These are phyloP conservation scores for Paraphoma chrysanthemicola DNA, from an alignment of 2,329 filamentous ascomycete species.

Conservation along the genomic window DNA sequence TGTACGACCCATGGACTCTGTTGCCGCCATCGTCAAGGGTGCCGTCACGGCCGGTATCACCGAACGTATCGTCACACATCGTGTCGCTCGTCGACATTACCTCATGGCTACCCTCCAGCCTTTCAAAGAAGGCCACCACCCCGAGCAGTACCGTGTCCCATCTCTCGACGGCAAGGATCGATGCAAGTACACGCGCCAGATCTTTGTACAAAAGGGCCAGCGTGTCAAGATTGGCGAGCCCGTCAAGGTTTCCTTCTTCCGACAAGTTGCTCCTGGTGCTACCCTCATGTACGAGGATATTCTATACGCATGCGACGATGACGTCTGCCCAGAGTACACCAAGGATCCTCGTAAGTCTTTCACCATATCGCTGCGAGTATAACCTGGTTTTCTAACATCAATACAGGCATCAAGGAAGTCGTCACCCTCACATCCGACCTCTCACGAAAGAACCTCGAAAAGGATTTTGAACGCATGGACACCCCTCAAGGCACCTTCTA, in stretches of 20 bases:
- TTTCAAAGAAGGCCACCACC: constrained; percentile 98
- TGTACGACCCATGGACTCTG: constrained; percentile 97
- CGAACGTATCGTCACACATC: constrained; percentile 93
- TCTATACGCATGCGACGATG: constrained; percentile 95
- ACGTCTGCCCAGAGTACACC: constrained; percentile 97
- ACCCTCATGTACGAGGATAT: constrained; percentile 99
- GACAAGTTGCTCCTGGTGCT: constrained; percentile 94
- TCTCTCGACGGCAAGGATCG: constrained; percentile 96
- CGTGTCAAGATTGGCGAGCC: constrained; percentile 99
- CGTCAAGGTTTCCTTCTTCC: constrained; percentile 98
- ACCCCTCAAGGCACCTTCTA: constrained; percentile 83
- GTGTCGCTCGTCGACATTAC: constrained; percentile 96
- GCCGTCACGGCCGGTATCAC: constrained; percentile 98
- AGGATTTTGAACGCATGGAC: constrained; percentile 99
- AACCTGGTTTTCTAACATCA: constrained; percentile 3
- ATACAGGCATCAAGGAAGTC: constrained; percentile 93
- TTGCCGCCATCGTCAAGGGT: constrained; percentile 97
- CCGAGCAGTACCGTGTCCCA: constrained; percentile 96
- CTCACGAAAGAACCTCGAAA: constrained; percentile 97
- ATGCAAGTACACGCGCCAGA: constrained; percentile 98
- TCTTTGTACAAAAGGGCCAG: constrained; percentile 98
- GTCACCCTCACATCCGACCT: constrained; percentile 97
- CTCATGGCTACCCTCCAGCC: constrained; percentile 98
- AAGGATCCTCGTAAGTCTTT: constrained; percentile 92
- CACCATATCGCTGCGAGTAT: background rate